phyloP scores from a whole-genome alignment of 2,329 filamentous ascomycete genomes.

The Tolypocladium guangdongense region DNA sequence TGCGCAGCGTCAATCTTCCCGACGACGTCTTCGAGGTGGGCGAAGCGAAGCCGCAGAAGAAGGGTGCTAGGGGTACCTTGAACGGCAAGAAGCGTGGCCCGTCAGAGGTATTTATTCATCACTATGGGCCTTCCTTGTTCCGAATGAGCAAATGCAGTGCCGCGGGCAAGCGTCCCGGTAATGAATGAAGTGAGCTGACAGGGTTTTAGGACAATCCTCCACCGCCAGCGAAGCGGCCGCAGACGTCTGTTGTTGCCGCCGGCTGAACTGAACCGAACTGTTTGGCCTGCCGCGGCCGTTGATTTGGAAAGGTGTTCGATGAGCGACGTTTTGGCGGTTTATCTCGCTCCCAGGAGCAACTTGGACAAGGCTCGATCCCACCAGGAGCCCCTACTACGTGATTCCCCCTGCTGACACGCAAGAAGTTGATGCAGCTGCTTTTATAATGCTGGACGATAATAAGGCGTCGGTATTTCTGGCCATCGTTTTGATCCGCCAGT shows the following conservation, averaged over 20 bases:
- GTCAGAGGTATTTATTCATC: conserved; percentile 29
- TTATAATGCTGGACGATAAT: not conserved
- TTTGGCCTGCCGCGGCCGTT: not conserved
- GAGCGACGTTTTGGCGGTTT: conserved; percentile 4
- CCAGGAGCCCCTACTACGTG: conserved; percentile 4
- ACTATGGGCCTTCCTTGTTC: conserved; percentile 5
- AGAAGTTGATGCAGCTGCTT: conserved; percentile 7
- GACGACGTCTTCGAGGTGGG: conserved; percentile 79
- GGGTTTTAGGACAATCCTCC: conserved; percentile 20
- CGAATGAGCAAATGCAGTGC: conserved; percentile 3
- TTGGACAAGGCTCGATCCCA: conserved; percentile 9
- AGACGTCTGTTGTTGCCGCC: conserved; percentile 28
- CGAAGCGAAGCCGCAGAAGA: conserved; percentile 61
- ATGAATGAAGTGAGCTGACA: conserved; percentile 14
- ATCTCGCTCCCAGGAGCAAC: conserved; percentile 2
- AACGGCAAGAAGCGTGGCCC: conserved; percentile 38
- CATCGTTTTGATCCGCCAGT: not conserved
- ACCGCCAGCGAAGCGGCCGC: conserved; percentile 29
- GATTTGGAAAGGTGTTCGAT: conserved; percentile 6
- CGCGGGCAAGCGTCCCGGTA: not conserved
- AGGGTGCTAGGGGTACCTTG: conserved; percentile 28
- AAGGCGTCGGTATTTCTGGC: not conserved
- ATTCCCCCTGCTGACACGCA: conserved; percentile 11
- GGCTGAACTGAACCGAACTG: conserved; percentile 12
- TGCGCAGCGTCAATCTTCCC: conserved; percentile 69